phyloP scores from a whole-genome alignment of 495 filamentous ascomycete species.

The Hypoxylon crocopeplum region DNA sequence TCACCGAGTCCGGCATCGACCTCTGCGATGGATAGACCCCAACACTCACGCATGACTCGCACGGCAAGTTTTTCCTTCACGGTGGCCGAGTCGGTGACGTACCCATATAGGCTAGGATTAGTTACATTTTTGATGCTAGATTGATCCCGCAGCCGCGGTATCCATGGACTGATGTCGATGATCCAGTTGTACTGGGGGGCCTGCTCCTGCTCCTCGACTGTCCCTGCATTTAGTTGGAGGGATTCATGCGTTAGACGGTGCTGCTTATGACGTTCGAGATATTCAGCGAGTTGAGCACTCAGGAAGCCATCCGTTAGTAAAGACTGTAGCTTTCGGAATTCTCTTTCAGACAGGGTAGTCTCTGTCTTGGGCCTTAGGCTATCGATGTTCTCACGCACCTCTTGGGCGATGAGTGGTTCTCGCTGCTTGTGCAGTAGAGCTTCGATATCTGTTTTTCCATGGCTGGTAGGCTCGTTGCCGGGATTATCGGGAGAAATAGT shows the following conservation, averaged over 20 bases:
- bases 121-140: neutral
- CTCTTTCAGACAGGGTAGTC: slow-evolving; percentile 37
- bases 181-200: slow-evolving; percentile 39
- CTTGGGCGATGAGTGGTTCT: slow-evolving; percentile 26
- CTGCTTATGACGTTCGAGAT: slow-evolving; percentile 35
- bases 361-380: slow-evolving; percentile 46
- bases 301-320: slow-evolving; percentile 52
- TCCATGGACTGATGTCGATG: slow-evolving; percentile 39
- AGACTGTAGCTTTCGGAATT: slow-evolving; percentile 49
- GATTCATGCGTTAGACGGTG: neutral
- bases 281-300: slow-evolving; percentile 47
- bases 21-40: slow-evolving; percentile 44
- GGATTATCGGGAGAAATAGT: neutral
- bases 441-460: slow-evolving; percentile 35
- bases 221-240: neutral
- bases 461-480: slow-evolving; percentile 6
- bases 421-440: slow-evolving; percentile 41
- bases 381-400: slow-evolving; percentile 52
- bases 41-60: slow-evolving; percentile 50
- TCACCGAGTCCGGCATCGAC: slow-evolving; percentile 42
- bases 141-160: slow-evolving; percentile 31
- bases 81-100: slow-evolving; percentile 28
- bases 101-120: slow-evolving; percentile 33
- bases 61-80: slow-evolving; percentile 47
- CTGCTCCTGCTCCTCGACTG: neutral